Evolutionary conservation across 345 rosid genomes (phyloP), one percentile per base, ranked within the genome.

Genomic region (Salix suchowensis): DNA sequence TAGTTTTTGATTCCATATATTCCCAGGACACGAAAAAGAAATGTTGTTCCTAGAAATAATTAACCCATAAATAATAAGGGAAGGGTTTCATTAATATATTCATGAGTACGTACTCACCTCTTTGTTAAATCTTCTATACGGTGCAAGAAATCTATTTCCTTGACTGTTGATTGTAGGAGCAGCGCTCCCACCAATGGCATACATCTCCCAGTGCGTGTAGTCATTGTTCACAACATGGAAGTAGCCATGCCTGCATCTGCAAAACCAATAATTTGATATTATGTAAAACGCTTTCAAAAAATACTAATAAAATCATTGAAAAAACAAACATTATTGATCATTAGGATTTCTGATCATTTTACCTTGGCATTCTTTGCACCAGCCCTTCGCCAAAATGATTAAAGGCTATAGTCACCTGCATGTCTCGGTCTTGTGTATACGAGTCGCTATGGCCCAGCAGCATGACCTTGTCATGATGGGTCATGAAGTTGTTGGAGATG

Each of bases 191-290:
- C 83, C 79, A n/a, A 80, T 80, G 28, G 79, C 83, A 37, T 80
- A 76, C 79, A 80, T 75, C 46, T 80, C 83, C 83, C 83, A 80
- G 13, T 80, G 79, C 12, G 79, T 80, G n/a, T 80, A 80, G 73
- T 80, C 83, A 67, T 80, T 80, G 76, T 80, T 80, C 73, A 76
- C 79, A 76, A 80, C 83, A 73, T 80, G 83, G 30, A 80, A 76
- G 48, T 80, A 80, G 16, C 83, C 83, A 34, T 71, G 76, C 60
- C 83, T 80, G 19, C 82, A 80, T 68, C 81, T 78, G 81, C 76
- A 71, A 46, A 36, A 37, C 0, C 50, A 13, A 13, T 0, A 46
- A 46, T 46, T 46, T 46, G 16, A 14, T 46, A 46, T 2, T 0
- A 46, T 14, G 50, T 13, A 46, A 46, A 46, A 13, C 50, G 18